Evolutionary conservation across 176 grass and related monocot genomes (phyloP).

Genomic region (Oryza rufipogon): DNA sequence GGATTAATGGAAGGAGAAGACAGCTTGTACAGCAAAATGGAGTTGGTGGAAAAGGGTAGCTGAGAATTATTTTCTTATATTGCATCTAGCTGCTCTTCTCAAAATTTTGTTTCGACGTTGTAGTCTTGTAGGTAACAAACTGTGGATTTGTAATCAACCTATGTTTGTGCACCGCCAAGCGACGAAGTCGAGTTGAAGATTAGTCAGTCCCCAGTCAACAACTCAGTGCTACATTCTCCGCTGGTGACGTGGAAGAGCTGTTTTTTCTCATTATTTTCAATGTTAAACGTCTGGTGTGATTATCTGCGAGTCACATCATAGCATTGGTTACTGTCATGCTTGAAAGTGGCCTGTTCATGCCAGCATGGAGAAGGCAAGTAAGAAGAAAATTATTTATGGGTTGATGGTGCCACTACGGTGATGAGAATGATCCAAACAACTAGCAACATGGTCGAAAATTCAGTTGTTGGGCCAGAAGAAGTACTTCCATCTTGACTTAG

Average conservation of each 20-base stretch:
- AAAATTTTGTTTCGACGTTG: neutral
- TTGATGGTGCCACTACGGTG: neutral
- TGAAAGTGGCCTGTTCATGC: neutral
- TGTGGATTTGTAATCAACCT: neutral
- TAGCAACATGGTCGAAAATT: neutral
- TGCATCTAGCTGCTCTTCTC: neutral
- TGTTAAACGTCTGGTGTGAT: neutral
- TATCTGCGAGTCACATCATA: neutral
- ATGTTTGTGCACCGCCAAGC: too few species aligned
- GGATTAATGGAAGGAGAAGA: too few species aligned
- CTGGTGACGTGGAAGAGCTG: neutral
- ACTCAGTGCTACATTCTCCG: neutral
- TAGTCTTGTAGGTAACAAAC: neutral
- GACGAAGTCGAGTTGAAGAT: neutral
- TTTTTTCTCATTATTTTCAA: neutral
- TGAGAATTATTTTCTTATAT: neutral
- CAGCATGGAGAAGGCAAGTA: neutral
- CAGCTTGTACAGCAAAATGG: neutral
- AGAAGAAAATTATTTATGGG: neutral
- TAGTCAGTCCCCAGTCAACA: conserved; percentile 15
- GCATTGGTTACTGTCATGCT: conserved; percentile 4
- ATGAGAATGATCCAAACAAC: neutral
- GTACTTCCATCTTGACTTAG: neutral
- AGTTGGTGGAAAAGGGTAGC: neutral
- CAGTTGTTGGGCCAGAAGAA: neutral